A percentile compares a stretch with the other conserved stretches of the same genome.
Evolutionary conservation across 2,329 filamentous ascomycete genomes (phyloP).

Genomic region (Neoscytalidium dimidiatum): DNA sequence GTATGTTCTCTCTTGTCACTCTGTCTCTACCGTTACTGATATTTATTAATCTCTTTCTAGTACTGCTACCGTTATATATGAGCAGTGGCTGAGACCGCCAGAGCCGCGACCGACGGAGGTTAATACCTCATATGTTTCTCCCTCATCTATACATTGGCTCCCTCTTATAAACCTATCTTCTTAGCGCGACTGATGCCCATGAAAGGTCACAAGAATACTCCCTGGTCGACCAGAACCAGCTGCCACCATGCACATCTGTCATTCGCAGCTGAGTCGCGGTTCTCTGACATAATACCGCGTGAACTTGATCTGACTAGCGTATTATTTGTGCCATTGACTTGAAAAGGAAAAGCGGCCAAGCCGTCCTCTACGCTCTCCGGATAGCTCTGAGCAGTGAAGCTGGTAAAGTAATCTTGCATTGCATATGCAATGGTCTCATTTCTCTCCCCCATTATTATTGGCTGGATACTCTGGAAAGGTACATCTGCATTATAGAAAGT

Average conservation of each 20-base stretch:
- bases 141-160: no score
- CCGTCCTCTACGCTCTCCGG: slow-evolving; percentile 37
- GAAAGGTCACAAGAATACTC: no score
- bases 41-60: no score
- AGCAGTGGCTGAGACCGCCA: no score
- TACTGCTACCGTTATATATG: no score
- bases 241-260: slow-evolving; percentile 57
- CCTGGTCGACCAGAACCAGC: slow-evolving; percentile 38
- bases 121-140: no score
- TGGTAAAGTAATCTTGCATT: slow-evolving; percentile 49
- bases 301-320: slow-evolving; percentile 48
- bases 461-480: slow-evolving; percentile 24
- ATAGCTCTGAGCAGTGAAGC: slow-evolving; percentile 42
- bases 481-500: slow-evolving; percentile 49
- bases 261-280: slow-evolving; percentile 49
- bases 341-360: slow-evolving; percentile 47
- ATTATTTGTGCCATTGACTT: slow-evolving; percentile 49
- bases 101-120: no score
- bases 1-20: no score
- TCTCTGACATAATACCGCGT: slow-evolving; percentile 42
- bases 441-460: slow-evolving; percentile 32
- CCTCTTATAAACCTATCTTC: no score
- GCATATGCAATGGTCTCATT: slow-evolving; percentile 43
- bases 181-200: no score
- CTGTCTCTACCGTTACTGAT: no score